Base-by-base conservation (phyloP, 306 rosid genomes). In the Begonia peltatifolia region DNA sequence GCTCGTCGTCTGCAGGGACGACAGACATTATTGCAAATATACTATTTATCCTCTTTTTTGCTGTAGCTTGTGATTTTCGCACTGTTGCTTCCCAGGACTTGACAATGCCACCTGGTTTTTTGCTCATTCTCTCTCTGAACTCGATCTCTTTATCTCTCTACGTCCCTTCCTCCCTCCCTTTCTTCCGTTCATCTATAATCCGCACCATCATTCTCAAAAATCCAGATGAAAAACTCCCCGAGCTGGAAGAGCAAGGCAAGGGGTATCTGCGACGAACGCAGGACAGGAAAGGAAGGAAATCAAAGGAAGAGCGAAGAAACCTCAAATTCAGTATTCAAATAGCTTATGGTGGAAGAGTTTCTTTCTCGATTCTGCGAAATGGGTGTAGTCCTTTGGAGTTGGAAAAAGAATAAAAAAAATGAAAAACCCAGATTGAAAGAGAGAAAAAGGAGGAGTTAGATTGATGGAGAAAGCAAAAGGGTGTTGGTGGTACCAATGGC, bases 1-100 rank as follows among this genome's bases (percentile, higher is more conserved):
- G 75, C 55, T 78, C 90, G 11, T 90, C 95, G 22, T 83, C 92
- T 1, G 87, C 92, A 50, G 87, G 94, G 57, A 87, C 85, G 15
- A 86, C 95, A 41, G 81, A 80, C 92, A 80, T 87, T 72, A 84
- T 71, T 12, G 83, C 46, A 66, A 78, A 87, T 59, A 81, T 66
- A 53, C 70, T 71, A 62, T 66, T 76, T 12, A 83, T 64, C 59
- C 86, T 71, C 52, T 82, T 89, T 82, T 80, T 85, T 2, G 71
- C 62, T 66, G 69, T 51, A 30, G 64, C 58, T 14, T 74, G 75
- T 18, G 97, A 70, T 82, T 76, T 83, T 0, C 94, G 70, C 55
- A 83, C 76, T 8, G 79, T 71, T 62, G 77, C 58, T 67, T 85
- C 80, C 87, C 89, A 82, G 35, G 69, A 74, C 59, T 78, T 83